These are phyloP conservation scores for Hibiscus mutabilis DNA, from an alignment of 345 rosid species.

Conservation along the genomic window DNA sequence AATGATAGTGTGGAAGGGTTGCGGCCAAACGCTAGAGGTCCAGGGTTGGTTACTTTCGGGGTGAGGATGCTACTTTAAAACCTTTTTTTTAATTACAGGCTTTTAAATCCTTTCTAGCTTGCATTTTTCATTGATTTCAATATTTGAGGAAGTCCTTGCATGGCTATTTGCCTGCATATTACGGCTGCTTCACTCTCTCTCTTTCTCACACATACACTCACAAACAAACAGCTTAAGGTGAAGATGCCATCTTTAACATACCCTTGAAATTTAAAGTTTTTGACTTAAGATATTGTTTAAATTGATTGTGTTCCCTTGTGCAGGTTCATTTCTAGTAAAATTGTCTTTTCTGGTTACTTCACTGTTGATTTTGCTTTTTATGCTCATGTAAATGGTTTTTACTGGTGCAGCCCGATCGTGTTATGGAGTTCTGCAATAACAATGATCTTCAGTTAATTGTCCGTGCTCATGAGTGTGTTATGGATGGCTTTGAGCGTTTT, in stretches of 20 bases:
- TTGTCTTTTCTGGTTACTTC: neutral
- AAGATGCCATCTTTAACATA: neutral
- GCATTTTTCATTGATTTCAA: neutral
- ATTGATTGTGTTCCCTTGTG: neutral
- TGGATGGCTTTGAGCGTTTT: slow-evolving; percentile 99
- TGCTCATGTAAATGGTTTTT: slow-evolving; percentile 17
- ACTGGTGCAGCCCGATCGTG: slow-evolving; percentile 86
- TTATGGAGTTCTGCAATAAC: slow-evolving; percentile 96
- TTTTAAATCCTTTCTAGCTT: neutral
- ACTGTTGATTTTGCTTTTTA: neutral
- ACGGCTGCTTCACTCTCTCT: neutral
- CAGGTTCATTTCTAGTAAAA: neutral
- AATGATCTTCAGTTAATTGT: slow-evolving; percentile 97
- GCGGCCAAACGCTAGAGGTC: slow-evolving; percentile 98
- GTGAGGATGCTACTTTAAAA: slow-evolving; percentile 37
- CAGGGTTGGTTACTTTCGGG: slow-evolving; percentile 96
- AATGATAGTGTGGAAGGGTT: slow-evolving; percentile 99
- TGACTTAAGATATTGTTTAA: neutral
- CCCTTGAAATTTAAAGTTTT: neutral
- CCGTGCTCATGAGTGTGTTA: slow-evolving; percentile 97
- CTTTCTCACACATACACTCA: neutral
- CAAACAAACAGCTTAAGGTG: neutral
- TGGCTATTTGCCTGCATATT: neutral
- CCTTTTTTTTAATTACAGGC: neutral
- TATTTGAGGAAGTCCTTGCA: neutral